Percentiles rank a stretch among this genome's conserved stretches.
Conservation (phyloP, 768 basidiomycete genomes). For the Trametes coccinea region DNA sequence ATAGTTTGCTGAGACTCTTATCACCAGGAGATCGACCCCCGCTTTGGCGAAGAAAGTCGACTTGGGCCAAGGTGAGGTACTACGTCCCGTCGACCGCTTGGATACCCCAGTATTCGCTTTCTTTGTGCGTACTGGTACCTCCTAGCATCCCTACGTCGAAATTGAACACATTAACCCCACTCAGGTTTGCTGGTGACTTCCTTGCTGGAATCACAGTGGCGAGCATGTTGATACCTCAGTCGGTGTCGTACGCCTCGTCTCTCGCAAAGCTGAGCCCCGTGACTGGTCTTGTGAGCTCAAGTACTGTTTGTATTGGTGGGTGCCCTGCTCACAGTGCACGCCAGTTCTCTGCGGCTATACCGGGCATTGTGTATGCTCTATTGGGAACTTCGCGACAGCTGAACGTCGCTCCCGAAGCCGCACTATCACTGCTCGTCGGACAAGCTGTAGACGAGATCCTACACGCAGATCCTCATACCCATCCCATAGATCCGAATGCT, state of each 20-base stretch:
- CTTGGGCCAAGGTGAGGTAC: conserved; percentile 57
- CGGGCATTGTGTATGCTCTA: conserved; percentile 87
- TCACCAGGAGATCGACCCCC: background rate
- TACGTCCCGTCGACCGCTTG: conserved; percentile 78
- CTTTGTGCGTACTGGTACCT: conserved; percentile 44
- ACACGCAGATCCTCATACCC: conserved; percentile 31
- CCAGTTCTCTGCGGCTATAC: conserved; percentile 83
- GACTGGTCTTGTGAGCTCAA: conserved; percentile 69
- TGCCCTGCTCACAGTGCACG: background rate
- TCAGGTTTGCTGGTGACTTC: conserved; percentile 66
- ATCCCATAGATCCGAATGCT: conserved; percentile 44
- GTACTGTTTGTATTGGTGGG: background rate
- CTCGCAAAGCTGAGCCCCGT: conserved; percentile 84
- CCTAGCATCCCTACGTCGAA: background rate
- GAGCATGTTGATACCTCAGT: conserved; percentile 81
- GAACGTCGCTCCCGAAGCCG: conserved; percentile 87
- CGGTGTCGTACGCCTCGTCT: conserved; percentile 89
- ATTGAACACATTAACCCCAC: background rate
- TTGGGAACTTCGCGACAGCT: conserved; percentile 83
- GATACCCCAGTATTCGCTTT: conserved; percentile 75
- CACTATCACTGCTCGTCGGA: conserved; percentile 82
- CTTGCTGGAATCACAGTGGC: conserved; percentile 85
- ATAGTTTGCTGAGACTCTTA: too few relatives aligned
- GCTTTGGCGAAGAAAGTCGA: conserved; percentile 20
- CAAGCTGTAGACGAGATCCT: conserved; percentile 78